Evolutionary conservation across 352 stramenopile genomes (phyloP), one percentile per base, ranked within the genome.

Genomic region (Phytophthora litchii): DNA sequence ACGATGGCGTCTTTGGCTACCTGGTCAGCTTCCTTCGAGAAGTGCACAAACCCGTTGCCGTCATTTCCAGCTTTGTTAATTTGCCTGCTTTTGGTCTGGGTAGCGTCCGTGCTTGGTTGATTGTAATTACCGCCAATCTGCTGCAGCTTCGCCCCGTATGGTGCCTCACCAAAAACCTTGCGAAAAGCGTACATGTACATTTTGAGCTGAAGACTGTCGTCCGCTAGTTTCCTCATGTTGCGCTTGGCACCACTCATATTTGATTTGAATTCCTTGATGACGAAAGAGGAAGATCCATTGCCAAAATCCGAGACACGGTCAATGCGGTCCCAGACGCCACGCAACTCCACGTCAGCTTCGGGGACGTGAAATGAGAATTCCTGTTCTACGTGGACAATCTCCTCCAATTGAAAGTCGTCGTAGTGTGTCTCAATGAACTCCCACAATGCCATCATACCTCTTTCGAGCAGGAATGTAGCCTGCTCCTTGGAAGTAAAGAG

Each of bases 261-360:
- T 10, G 86, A 88, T 60, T 95, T 95, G 69, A 92, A 95, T 64
- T 95, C 86, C 46, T 88, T 77, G 17, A 95, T 88, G 9, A 92
- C 57, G 1, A 78, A 57, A 11, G 54, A 57, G 10, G 48, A 63
- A 27, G 40, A 46, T 2, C 21, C 45, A 25, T 59, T 20, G 19
- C 16, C 41, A 21, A 13, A 2, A 37, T 36, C 51, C 0, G 42
- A 64, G 38, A 60, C 37, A 17, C 19, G 68, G 21, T 95, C 86
- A 25, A 95, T 76, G 21, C 86, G 86, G 41, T 95, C 86, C 83
- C 83, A 93, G 1, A 95, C 77, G 1, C 86, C 86, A 23, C 72
- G 74, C 16, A 95, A 48, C 25, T 73, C 41, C 11, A 95, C 70
- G 27, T 86, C 69, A 0, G 71, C 76, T 52, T 77, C 55, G 23